Percentiles rank a stretch among this genome's conserved stretches.
Conservation (phyloP, 2,329 filamentous ascomycete genomes). For the Epicoccum nigrum region DNA sequence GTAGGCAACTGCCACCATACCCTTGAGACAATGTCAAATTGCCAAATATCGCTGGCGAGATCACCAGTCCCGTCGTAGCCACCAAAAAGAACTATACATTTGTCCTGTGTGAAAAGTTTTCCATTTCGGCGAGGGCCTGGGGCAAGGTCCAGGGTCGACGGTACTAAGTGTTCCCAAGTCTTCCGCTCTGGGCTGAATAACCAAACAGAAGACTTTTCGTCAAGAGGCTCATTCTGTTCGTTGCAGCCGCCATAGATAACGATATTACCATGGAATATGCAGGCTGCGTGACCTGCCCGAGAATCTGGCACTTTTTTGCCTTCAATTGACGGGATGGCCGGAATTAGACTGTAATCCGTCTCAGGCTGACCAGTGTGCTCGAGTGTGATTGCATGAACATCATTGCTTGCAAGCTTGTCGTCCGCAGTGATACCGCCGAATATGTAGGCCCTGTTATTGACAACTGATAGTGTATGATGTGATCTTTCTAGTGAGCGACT, state of each 20-base stretch:
- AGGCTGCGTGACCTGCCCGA: conserved; percentile 49
- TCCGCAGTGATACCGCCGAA: conserved; percentile 51
- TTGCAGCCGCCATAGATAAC: conserved; percentile 50
- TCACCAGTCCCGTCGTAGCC: conserved; percentile 32
- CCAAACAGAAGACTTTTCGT: conserved; percentile 50
- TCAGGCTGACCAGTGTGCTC: conserved; percentile 40
- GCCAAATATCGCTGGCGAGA: conserved; percentile 37
- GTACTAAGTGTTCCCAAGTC: conserved; percentile 32
- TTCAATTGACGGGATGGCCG: conserved; percentile 45
- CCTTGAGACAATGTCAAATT: conserved; percentile 27
- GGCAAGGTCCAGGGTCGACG: conserved; percentile 20
- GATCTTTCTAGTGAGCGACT: conserved; percentile 41
- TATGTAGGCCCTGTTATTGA: conserved; percentile 53
- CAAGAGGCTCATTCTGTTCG: conserved; percentile 38
- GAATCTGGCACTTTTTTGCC: conserved; percentile 41
- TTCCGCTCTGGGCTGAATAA: conserved; percentile 45
- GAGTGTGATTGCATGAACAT: conserved; percentile 50
- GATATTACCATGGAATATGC: conserved; percentile 48
- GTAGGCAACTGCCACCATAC: conserved; percentile 35
- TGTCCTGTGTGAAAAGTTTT: conserved; percentile 30
- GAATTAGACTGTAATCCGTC: conserved; percentile 51
- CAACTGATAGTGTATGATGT: conserved; percentile 50
- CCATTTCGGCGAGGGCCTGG: conserved; percentile 31
- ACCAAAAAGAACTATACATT: conserved; percentile 34
- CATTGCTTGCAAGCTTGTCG: conserved; percentile 49